Evolutionary conservation across 75 land plant genomes (phyloP).

Genomic region (Isoetes taiwanensis): DNA sequence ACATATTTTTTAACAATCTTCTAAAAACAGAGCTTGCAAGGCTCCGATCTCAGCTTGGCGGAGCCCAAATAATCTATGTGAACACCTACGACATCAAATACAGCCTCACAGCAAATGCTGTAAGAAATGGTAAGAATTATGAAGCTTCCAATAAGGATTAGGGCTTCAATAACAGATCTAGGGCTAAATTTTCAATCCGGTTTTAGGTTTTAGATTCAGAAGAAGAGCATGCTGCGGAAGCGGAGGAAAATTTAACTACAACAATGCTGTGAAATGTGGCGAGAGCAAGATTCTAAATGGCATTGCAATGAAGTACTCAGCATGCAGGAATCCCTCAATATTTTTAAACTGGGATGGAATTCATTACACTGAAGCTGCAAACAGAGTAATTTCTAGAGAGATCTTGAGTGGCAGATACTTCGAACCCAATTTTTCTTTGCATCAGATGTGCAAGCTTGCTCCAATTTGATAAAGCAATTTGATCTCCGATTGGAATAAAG

Average conservation of each 20-base stretch:
- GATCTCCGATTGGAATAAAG: too few species aligned
- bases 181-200: not conserved
- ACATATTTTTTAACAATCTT: not conserved
- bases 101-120: not conserved
- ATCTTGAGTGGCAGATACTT: slow-evolving; percentile 14
- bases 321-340: slow-evolving; percentile 11
- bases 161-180: too few species aligned
- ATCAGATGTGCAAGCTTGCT: too few species aligned
- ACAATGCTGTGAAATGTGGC: slow-evolving; percentile 28
- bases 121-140: not conserved
- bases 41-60: not conserved
- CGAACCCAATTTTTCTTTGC: slow-evolving; percentile 15
- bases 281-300: slow-evolving; percentile 34
- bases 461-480: too few species aligned
- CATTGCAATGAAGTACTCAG: slow-evolving; percentile 8
- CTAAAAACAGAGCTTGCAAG: not conserved
- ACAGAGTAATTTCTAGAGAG: slow-evolving; percentile 10
- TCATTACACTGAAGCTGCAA: slow-evolving; percentile 20
- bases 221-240: slow-evolving; percentile 68
- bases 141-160: too few species aligned
- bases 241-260: slow-evolving; percentile 53
- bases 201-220: slow-evolving; percentile 38
- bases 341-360: slow-evolving; percentile 24
- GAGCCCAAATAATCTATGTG: not conserved
- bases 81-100: not conserved